Conservation (phyloP, 208 protist species). For the Trypanosoma melophagium region DNA sequence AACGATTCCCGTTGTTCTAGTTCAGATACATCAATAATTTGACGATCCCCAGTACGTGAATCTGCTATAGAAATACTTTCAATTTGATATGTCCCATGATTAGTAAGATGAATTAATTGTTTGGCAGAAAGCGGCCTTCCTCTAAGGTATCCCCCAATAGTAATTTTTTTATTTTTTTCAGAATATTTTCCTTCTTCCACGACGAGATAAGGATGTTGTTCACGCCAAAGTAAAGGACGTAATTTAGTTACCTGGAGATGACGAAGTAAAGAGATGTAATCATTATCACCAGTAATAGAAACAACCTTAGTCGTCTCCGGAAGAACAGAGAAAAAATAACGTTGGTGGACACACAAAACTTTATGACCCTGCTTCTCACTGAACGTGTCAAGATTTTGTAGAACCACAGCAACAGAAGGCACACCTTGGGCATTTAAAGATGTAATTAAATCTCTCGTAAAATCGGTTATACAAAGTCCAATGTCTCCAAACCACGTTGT, state of each 20-base stretch:
- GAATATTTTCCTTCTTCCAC: conserved; percentile 59
- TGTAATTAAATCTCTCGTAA: conserved; percentile 75
- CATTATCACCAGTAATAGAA: conserved; percentile 38
- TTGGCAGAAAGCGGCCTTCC: conserved; percentile 74
- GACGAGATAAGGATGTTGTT: conserved; percentile 82
- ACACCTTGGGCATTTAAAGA: conserved; percentile 76
- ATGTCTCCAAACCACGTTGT: conserved; percentile 87
- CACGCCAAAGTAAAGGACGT: conserved; percentile 73
- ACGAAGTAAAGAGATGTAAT: conserved; percentile 50
- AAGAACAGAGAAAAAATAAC: conserved; percentile 83
- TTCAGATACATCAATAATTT: conserved; percentile 52
- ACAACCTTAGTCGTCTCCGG: conserved; percentile 75
- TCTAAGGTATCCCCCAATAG: conserved; percentile 64
- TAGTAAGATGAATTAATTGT: conserved; percentile 86
- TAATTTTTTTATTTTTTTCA: conserved; percentile 47
- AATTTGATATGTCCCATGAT: conserved; percentile 86
- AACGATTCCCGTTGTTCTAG: conserved; percentile 66
- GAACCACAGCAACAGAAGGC: conserved; percentile 64
- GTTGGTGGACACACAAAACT: conserved; percentile 79
- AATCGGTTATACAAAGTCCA: conserved; percentile 86
- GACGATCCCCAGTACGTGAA: conserved; percentile 26
- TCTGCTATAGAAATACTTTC: conserved; percentile 40
- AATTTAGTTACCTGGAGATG: conserved; percentile 76
- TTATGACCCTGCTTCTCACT: conserved; percentile 67
- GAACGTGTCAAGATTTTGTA: conserved; percentile 85